Evolutionary conservation across 208 protist species (phyloP).

Genomic region (Leishmania gerbilli): DNA sequence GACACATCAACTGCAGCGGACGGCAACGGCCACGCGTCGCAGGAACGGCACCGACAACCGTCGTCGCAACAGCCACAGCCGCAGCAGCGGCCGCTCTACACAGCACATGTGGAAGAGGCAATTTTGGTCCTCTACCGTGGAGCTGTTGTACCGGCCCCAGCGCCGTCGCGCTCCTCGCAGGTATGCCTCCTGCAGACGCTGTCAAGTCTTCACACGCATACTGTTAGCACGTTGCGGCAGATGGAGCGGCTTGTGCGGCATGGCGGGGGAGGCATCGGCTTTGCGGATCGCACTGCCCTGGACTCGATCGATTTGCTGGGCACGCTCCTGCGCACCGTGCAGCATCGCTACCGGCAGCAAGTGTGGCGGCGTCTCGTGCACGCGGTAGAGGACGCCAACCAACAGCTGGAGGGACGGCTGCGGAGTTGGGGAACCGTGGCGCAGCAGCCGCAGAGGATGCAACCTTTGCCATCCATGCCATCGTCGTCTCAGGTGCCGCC

Average conservation of each 20-base stretch:
- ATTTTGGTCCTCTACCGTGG: slow-evolving; percentile 19
- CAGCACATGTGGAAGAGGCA: slow-evolving; percentile 14
- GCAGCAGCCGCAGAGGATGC: neutral
- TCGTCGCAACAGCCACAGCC: neutral
- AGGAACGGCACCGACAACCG: neutral
- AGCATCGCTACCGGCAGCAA: slow-evolving; percentile 31
- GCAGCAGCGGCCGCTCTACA: slow-evolving; percentile 7
- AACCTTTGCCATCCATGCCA: neutral
- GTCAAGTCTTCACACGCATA: slow-evolving; percentile 27
- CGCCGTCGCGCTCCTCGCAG: slow-evolving; percentile 29
- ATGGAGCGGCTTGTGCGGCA: slow-evolving; percentile 1
- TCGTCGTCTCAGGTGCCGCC: neutral
- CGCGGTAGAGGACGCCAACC: slow-evolving; percentile 59
- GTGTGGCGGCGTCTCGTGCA: slow-evolving; percentile 52
- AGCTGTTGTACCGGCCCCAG: slow-evolving; percentile 25
- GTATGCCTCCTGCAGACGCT: slow-evolving; percentile 31
- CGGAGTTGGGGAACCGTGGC: slow-evolving; percentile 18
- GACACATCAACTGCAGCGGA: neutral
- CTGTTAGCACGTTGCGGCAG: slow-evolving; percentile 22
- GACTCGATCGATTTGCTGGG: slow-evolving; percentile 9
- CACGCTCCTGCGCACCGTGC: slow-evolving; percentile 34
- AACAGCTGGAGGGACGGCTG: slow-evolving; percentile 35
- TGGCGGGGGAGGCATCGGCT: neutral
- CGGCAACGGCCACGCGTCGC: neutral
- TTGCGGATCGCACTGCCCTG: slow-evolving; percentile 10